phyloP scores from a whole-genome alignment of 352 stramenopile species.

The Phytophthora sp. region DNA sequence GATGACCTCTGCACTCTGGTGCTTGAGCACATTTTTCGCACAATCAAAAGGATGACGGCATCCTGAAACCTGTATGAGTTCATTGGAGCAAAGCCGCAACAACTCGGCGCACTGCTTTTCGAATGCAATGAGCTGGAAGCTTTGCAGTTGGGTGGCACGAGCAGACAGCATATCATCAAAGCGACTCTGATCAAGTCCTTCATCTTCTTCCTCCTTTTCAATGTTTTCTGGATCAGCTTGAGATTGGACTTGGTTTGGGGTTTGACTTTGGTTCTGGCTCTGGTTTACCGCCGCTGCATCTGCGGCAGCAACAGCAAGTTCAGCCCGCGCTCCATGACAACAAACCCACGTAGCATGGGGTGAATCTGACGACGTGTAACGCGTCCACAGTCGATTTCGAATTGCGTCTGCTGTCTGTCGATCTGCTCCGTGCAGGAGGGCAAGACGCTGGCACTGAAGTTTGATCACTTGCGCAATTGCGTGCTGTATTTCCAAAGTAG shows the following conservation, averaged over 20 bases:
- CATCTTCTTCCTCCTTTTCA: constrained; percentile 21
- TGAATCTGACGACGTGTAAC: constrained; percentile 40
- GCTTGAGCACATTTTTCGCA: constrained; percentile 63
- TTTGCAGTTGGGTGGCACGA: constrained; percentile 28
- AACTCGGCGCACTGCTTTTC: constrained; percentile 48
- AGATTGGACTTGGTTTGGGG: constrained; percentile 2
- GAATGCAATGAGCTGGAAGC: constrained; percentile 49
- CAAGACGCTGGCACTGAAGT: constrained; percentile 52
- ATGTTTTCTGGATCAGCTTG: constrained; percentile 13
- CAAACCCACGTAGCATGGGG: constrained; percentile 62
- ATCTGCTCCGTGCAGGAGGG: constrained; percentile 43
- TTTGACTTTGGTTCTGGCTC: constrained; percentile 12
- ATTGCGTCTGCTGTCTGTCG: constrained; percentile 25
- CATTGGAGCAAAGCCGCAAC: constrained; percentile 51
- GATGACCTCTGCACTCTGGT: constrained; percentile 56
- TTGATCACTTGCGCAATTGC: constrained; percentile 33
- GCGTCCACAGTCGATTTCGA: constrained; percentile 49
- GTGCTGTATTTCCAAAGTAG: constrained; percentile 21
- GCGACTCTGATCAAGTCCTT: constrained; percentile 14
- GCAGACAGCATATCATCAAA: constrained; percentile 38
- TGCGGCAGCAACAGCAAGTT: constrained; percentile 12
- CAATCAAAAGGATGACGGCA: constrained; percentile 54
- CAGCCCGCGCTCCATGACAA: constrained; percentile 26
- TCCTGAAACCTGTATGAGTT: constrained; percentile 62
- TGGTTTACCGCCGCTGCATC: constrained; percentile 16